Base-by-base conservation (phyloP, 2,329 filamentous ascomycete species). In the Penicillium sp. region DNA sequence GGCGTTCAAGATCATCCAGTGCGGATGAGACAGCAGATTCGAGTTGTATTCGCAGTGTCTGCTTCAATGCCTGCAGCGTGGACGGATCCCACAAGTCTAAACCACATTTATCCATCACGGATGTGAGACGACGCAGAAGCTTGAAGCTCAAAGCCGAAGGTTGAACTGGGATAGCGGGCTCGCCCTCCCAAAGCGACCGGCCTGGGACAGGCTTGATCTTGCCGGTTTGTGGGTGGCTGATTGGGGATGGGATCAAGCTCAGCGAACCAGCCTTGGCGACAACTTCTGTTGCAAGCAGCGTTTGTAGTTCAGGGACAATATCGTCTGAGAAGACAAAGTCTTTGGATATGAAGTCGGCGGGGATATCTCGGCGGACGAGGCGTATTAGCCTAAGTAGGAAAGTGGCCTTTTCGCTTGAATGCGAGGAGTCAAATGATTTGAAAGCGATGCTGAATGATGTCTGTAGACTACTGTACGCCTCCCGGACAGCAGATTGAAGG, bases 61-160 rank as follows among this genome's bases (percentile, higher is more conserved):
- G 67, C 72, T 91, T 94, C 59, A 96, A 66, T 0, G 77, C 76
- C 0, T 64, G 63, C 1, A 92, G 82, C 0, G 89, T 88, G 2
- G 79, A 78, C 2, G 84, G 80, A 49, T 87, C 91, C 92, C 92
- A 97, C 2, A 97, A 72, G 69, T 97, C 93, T 42, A 83, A 78
- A 0, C 92, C 92, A 3, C 82, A 77, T 11, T 80, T 76, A 3
- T 81, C 81, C 90, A 97, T 95, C 5, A 80, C 77, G 43, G 76
- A 74, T 4, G 84, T 82, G 27, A 96, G 67, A 41, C 79, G 79
- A 23, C 84, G 83, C 45, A 97, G 67, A 51, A 95, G 86, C 56
- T 81, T 83, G 67, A 96, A 96, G 0, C 85, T 78, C 18, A 81
- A 79, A 0, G 90, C 86, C 0, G 90, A 93, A 1, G 91, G 91